Evolutionary conservation across 2,329 filamentous ascomycete species (phyloP), one percentile per base, ranked within the genome.

Genomic region (Colletotrichum liriopes): DNA sequence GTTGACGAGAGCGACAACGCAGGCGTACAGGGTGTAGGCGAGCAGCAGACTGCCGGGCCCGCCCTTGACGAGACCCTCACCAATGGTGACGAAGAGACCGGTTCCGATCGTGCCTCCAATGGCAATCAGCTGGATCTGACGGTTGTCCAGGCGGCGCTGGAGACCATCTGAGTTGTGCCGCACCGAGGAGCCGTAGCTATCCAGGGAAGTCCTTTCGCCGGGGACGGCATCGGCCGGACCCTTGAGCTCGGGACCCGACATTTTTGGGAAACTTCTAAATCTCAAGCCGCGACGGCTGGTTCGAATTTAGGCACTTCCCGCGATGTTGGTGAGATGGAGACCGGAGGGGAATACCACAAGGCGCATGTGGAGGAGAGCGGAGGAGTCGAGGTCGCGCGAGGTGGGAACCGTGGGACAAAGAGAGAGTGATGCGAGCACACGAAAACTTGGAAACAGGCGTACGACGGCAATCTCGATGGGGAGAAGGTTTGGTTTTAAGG

Each of bases 41-140:
- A 74, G 16, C 26, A 74, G 56, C 26, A 74, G 72, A 32, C 65
- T 72, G 18, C 54, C 72, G n/a, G 72, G 69, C 2, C 72, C 72
- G 37, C 69, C 69, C 51, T 72, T 72, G 54, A 63, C 70, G 12
- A 72, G 70, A 35, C 84, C 84, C 65, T 78, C 76, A 68, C 86
- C 86, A 70, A 84, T 84, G 73, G 85, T 84, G 72, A 87, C 83
- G 77, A 87, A 85, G 74, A 85, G 82, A 78, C 82, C 83, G 75
- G 84, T 84, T 72, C 84, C 86, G 65, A 87, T 87, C 26, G 84
- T 84, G 58, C 85, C 85, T 73, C 84, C 83, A 32, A 86, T 84
- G 71, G 84, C 84, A 74, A 85, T 84, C 82, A 85, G 84, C 77
- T 86, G 84, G 73, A 85, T 80, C 77, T 86, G 84, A 2, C 70